Conservation (phyloP, 148 eudicot genomes). For the Silene uniflora region DNA sequence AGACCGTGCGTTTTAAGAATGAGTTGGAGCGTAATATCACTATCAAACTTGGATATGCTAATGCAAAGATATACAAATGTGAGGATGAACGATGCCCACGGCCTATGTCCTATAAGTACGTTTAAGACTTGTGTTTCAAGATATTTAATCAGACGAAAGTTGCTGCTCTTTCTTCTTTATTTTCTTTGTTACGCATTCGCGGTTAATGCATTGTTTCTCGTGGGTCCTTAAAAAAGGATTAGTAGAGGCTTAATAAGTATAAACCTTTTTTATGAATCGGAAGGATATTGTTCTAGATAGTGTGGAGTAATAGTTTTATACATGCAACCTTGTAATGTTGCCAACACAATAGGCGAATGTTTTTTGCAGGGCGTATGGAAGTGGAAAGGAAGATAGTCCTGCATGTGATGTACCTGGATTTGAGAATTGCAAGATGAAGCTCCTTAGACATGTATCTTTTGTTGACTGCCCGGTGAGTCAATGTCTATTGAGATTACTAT, state of each 20-base stretch:
- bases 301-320: neutral
- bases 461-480: slow-evolving; percentile 89
- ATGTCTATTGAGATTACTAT: neutral
- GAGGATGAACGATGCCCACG: slow-evolving; percentile 95
- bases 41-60: slow-evolving; percentile 97
- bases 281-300: neutral
- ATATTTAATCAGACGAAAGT: neutral
- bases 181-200: neutral
- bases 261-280: neutral
- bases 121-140: neutral
- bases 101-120: slow-evolving; percentile 88
- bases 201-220: neutral
- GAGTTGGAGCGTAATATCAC: slow-evolving; percentile 97
- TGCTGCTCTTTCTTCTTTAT: neutral
- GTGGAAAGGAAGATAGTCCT: slow-evolving; percentile 96
- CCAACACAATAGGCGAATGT: slow-evolving; percentile 6
- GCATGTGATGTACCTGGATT: slow-evolving; percentile 96
- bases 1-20: slow-evolving; percentile 98
- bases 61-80: slow-evolving; percentile 94
- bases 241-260: neutral
- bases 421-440: slow-evolving; percentile 87
- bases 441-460: slow-evolving; percentile 89
- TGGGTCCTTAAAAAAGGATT: neutral
- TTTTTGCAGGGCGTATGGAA: slow-evolving; percentile 88
- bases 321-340: neutral